A percentile compares a stretch with the other conserved stretches of the same genome.
Evolutionary conservation across 177 flowering plant species (phyloP).

Genomic region (Vitis hybrid): DNA sequence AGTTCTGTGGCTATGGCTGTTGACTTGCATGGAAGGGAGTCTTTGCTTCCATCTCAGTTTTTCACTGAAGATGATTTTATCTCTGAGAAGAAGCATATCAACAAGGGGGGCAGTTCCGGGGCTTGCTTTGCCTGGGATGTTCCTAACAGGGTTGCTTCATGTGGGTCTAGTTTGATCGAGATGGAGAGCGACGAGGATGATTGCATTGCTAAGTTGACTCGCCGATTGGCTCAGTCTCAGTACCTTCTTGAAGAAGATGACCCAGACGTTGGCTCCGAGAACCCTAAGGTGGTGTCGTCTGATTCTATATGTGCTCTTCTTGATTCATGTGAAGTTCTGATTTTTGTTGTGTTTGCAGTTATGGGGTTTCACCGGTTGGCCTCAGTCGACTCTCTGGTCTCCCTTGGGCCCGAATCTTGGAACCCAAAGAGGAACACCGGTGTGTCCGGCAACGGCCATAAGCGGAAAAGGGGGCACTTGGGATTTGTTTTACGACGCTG

Average conservation of each 20-base stretch:
- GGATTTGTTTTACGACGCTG: background rate
- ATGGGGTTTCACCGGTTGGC: slow-evolving; percentile 17
- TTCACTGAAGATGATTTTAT: background rate
- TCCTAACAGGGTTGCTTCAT: slow-evolving; percentile 5
- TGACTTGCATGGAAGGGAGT: slow-evolving; percentile 19
- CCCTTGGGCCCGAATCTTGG: slow-evolving; percentile 13
- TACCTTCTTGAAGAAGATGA: slow-evolving; percentile 40
- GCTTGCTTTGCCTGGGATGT: background rate
- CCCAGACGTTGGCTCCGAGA: background rate
- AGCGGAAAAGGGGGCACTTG: background rate
- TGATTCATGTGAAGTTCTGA: background rate
- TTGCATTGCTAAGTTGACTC: slow-evolving; percentile 39
- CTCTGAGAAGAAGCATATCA: background rate
- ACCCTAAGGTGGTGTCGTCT: background rate
- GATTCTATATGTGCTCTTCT: background rate
- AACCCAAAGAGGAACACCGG: slow-evolving; percentile 8
- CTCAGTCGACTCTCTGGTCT: slow-evolving; percentile 20
- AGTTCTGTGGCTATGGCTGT: slow-evolving; percentile 23
- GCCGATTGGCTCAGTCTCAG: slow-evolving; percentile 40
- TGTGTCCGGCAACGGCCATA: background rate
- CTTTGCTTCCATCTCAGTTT: slow-evolving; percentile 14
- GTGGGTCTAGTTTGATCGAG: slow-evolving; percentile 16
- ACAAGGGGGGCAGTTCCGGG: background rate
- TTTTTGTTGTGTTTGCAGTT: slow-evolving; percentile 6
- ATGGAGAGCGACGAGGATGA: slow-evolving; percentile 26